A percentile compares a stretch with the other conserved stretches of the same genome.
phyloP scores from a whole-genome alignment of 176 grass and related monocot species.

The Urochloa ruziziensis region DNA sequence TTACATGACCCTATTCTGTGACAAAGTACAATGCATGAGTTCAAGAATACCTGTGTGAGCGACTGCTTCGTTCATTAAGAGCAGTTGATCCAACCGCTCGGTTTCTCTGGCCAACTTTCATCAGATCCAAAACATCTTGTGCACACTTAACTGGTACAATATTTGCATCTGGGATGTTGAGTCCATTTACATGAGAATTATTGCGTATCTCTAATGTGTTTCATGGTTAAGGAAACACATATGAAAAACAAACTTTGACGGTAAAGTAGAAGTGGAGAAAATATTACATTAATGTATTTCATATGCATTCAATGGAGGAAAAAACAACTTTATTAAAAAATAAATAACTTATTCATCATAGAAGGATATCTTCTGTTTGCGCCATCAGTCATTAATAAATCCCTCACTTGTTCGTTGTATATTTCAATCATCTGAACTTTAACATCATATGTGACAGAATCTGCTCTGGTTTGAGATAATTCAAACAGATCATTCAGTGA shows the following conservation, averaged over 20 bases:
- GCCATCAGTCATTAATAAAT: conserved; percentile 69
- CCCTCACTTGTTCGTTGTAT: conserved; percentile 95
- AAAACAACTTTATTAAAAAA: background rate
- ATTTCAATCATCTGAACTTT: conserved; percentile 93
- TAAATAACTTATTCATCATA: background rate
- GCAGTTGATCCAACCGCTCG: conserved; percentile 73
- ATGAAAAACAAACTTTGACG: background rate
- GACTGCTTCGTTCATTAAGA: conserved; percentile 92
- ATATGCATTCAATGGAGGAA: background rate
- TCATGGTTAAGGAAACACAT: conserved; percentile 23
- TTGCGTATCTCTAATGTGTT: conserved; percentile 91
- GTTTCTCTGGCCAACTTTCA: conserved; percentile 78
- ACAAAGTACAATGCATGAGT: background rate
- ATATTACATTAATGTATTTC: conserved; percentile 9
- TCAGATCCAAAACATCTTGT: conserved; percentile 78
- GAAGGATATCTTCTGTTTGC: conserved; percentile 87
- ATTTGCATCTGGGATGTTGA: conserved; percentile 90
- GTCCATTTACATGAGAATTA: conserved; percentile 83
- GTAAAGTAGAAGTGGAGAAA: conserved; percentile 11
- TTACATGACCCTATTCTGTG: background rate
- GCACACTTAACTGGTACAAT: conserved; percentile 70
- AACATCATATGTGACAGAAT: conserved; percentile 55
- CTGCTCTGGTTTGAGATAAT: conserved; percentile 67
- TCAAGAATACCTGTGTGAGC: conserved; percentile 72
- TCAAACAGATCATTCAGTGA: conserved; percentile 74